Evolutionary conservation across 2,329 filamentous ascomycete genomes (phyloP).

Genomic region (Phoma sp.): DNA sequence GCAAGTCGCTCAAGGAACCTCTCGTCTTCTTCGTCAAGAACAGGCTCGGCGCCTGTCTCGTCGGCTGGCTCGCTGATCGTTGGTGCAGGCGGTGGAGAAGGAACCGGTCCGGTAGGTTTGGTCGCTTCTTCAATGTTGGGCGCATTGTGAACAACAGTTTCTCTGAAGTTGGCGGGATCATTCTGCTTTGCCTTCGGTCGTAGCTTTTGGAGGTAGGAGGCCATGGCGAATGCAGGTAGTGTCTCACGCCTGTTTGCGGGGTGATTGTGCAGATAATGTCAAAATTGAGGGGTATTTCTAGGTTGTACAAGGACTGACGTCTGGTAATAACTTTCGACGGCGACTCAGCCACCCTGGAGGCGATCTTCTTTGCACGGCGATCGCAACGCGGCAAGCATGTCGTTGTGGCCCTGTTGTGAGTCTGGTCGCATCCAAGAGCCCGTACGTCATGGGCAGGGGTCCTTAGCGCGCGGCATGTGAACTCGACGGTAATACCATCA

Average conservation of each 20-base stretch:
- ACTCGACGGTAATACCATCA: neutral
- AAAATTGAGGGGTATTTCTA: neutral
- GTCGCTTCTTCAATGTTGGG: slow-evolving; percentile 20
- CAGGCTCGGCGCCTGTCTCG: slow-evolving; percentile 46
- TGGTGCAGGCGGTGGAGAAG: slow-evolving; percentile 27
- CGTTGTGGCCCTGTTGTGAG: slow-evolving; percentile 29
- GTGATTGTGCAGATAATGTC: neutral
- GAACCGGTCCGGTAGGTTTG: slow-evolving; percentile 34
- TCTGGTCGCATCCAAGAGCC: slow-evolving; percentile 22
- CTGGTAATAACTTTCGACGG: neutral
- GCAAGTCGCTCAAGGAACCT: slow-evolving; percentile 62
- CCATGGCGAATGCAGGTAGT: slow-evolving; percentile 27
- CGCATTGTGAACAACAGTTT: slow-evolving; percentile 19
- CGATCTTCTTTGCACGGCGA: slow-evolving; percentile 26
- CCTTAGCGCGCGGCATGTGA: slow-evolving; percentile 17
- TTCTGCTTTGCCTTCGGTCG: slow-evolving; percentile 43
- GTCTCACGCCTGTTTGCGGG: slow-evolving; percentile 7
- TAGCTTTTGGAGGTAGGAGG: slow-evolving; percentile 44
- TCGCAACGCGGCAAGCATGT: slow-evolving; percentile 25
- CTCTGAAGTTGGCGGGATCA: slow-evolving; percentile 21
- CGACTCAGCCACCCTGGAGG: slow-evolving; percentile 15
- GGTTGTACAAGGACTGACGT: slow-evolving; percentile 4
- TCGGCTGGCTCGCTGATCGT: slow-evolving; percentile 36
- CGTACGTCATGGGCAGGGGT: slow-evolving; percentile 44
- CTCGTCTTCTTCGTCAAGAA: slow-evolving; percentile 69